Conservation (phyloP, 192 early-diverging fungal genomes). For the Mycoemilia scoparia region DNA sequence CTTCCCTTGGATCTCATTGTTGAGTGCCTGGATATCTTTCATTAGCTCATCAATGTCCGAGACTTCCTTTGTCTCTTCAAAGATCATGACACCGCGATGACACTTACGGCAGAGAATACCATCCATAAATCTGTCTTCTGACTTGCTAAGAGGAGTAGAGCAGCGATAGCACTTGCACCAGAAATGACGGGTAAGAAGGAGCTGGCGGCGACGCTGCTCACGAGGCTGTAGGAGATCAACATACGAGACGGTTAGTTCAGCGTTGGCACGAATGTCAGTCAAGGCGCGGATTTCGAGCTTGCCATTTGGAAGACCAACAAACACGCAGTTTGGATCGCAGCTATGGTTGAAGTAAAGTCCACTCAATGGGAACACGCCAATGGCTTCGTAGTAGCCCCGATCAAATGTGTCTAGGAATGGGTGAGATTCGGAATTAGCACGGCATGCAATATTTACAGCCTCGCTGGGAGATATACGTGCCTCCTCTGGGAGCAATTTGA, state of each 20-base stretch:
- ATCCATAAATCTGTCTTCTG: slow-evolving; percentile 50
- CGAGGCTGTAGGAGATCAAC: slow-evolving; percentile 51
- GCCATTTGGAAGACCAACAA: slow-evolving; percentile 35
- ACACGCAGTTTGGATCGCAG: slow-evolving; percentile 55
- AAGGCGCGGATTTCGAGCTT: slow-evolving; percentile 40
- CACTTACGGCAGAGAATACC: slow-evolving; percentile 44
- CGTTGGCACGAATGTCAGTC: slow-evolving; percentile 28
- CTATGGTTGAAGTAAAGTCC: slow-evolving; percentile 55
- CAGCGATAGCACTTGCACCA: slow-evolving; percentile 64
- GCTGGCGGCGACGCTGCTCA: slow-evolving; percentile 49
- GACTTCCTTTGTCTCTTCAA: slow-evolving; percentile 39
- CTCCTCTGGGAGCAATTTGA: slow-evolving; percentile 19
- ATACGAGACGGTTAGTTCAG: slow-evolving; percentile 45
- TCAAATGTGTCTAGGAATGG: slow-evolving; percentile 26
- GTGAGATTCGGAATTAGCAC: slow-evolving; percentile 48
- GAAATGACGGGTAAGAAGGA: slow-evolving; percentile 47
- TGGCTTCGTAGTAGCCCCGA: slow-evolving; percentile 30
- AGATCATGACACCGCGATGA: slow-evolving; percentile 32
- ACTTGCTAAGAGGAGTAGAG: slow-evolving; percentile 36
- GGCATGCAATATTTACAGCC: slow-evolving; percentile 33
- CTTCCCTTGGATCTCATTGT: slow-evolving; percentile 37
- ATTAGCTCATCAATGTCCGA: slow-evolving; percentile 37
- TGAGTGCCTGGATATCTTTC: slow-evolving; percentile 26
- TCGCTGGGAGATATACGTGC: slow-evolving; percentile 18
- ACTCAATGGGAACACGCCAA: slow-evolving; percentile 53